Percentiles rank a stretch among this genome's conserved stretches.
Evolutionary conservation across 148 eudicot genomes (phyloP).

Genomic region (Rhododendron kiyosumense): DNA sequence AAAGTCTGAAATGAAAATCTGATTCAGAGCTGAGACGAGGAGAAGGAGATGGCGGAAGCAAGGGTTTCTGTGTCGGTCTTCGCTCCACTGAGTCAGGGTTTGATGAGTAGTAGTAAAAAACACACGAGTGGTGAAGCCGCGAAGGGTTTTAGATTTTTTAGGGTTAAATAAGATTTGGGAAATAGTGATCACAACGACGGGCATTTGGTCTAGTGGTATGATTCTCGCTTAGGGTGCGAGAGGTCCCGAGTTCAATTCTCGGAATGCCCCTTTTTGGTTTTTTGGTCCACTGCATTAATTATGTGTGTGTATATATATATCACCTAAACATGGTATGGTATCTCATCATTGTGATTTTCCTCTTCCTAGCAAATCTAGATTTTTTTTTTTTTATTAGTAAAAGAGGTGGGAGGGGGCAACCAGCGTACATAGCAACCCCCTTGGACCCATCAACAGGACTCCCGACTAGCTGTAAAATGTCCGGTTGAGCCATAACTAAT

Average conservation of each 20-base stretch:
- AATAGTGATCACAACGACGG: neutral
- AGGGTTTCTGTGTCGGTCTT: neutral
- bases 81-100: neutral
- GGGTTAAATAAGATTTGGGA: fast-evolving
- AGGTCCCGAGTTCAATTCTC: slow-evolving; percentile 94
- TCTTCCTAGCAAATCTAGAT: too few species aligned
- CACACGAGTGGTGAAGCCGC: neutral
- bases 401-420: too few species aligned
- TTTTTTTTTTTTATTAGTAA: too few species aligned
- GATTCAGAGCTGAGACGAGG: neutral
- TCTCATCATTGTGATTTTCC: too few species aligned
- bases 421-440: too few species aligned
- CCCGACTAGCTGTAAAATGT: too few species aligned
- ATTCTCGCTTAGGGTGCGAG: slow-evolving; percentile 85
- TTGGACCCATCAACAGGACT: too few species aligned
- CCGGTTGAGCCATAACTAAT: too few species aligned
- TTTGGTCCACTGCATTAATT: too few species aligned
- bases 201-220: slow-evolving; percentile 72
- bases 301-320: too few species aligned
- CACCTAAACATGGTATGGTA: neutral
- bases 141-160: neutral
- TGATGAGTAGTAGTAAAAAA: neutral
- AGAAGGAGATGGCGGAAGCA: neutral
- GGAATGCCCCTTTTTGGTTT: slow-evolving; percentile 51
- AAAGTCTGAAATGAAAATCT: neutral